Evolutionary conservation across 2,329 filamentous ascomycete species (phyloP), one percentile per base, ranked within the genome.

Genomic region (Alternaria angustiovoidea): DNA sequence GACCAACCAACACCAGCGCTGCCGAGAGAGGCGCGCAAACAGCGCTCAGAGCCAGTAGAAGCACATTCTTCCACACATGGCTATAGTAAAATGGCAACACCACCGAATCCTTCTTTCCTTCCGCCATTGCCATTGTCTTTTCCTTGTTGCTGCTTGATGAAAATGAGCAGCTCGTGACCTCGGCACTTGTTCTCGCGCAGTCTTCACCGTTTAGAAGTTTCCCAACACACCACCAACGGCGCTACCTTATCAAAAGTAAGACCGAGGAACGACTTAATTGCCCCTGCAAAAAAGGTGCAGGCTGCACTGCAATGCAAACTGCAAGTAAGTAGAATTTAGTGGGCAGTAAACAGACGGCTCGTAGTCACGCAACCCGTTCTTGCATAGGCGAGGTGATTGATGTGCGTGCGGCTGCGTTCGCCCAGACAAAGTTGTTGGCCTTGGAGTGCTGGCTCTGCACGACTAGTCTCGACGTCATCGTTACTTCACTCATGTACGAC

Each of bases 1-100:
- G 56, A 54, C 64, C 66, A 22, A 65, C 11, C 42, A 64, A 61
- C 53, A 36, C 71, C 60, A 62, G 71, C 32, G 24, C 72, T 32
- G 67, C 79, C 78, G 71, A 80, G 75, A 87, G 58, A 1, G 86
- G 87, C 2, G 88, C 78, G 53, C 81, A 76, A 3, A 80, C 34
- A 44, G 81, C 51, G 69, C 78, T 81, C 54, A 82, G 72, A 7
- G 76, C 32, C 67, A 87, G 75, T 16, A 87, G 79, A 18, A 79
- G 70, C 14, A 78, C 47, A 62, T 87, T 86, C 68, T 85, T 84
- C 53, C 81, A 70, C 36, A 79, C 64, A 69, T 87, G 84, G 22
- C 70, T 64, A 51, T 76, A 71, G 59, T 73, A 72, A 55, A 75
- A 69, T 11, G 71, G 70, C 51, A 42, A 42, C 39, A 58, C 52